A percentile compares a stretch with the other conserved stretches of the same genome.
Evolutionary conservation across 441 rosid genomes (phyloP).

Genomic region (Capsella rubella): DNA sequence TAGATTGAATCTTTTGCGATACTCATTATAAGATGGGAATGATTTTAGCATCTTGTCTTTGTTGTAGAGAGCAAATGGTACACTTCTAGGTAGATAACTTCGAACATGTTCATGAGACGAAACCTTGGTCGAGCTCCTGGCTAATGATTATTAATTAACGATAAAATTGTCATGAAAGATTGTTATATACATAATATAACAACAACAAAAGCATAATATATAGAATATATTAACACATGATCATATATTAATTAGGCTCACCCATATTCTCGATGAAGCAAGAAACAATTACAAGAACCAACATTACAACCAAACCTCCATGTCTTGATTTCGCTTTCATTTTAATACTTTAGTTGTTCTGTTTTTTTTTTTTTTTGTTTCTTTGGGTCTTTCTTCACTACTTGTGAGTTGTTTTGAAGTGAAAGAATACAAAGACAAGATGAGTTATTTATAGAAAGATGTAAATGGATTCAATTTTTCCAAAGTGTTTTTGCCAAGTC

Average conservation of each 20-base stretch:
- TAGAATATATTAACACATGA: background rate
- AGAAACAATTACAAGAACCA: slow-evolving; percentile 12
- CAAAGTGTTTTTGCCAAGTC: slow-evolving; percentile 4
- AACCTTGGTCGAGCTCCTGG: slow-evolving; percentile 11
- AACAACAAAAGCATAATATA: no score
- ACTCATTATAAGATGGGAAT: slow-evolving; percentile 29
- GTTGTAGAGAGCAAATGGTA: slow-evolving; percentile 11
- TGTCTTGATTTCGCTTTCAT: slow-evolving; percentile 33
- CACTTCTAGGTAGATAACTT: slow-evolving; percentile 5
- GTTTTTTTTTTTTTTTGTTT: background rate
- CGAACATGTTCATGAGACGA: slow-evolving; percentile 16
- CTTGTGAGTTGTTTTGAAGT: background rate
- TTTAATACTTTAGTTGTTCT: slow-evolving; percentile 1
- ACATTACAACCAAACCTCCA: slow-evolving; percentile 25
- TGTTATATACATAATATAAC: background rate
- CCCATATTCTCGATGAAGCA: slow-evolving; percentile 36
- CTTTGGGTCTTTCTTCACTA: slow-evolving; percentile 1
- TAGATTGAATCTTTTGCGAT: slow-evolving; percentile 28
- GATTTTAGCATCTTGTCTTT: slow-evolving; percentile 30
- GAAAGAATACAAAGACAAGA: slow-evolving; percentile 1
- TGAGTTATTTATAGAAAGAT: slow-evolving; percentile 29
- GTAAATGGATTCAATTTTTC: slow-evolving; percentile 1
- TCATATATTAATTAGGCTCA: slow-evolving; percentile 22
- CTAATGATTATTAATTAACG: slow-evolving; percentile 24
- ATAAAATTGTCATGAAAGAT: background rate